phyloP scores from a whole-genome alignment of 257 asterid genomes.

The Marsdenia floribunda region DNA sequence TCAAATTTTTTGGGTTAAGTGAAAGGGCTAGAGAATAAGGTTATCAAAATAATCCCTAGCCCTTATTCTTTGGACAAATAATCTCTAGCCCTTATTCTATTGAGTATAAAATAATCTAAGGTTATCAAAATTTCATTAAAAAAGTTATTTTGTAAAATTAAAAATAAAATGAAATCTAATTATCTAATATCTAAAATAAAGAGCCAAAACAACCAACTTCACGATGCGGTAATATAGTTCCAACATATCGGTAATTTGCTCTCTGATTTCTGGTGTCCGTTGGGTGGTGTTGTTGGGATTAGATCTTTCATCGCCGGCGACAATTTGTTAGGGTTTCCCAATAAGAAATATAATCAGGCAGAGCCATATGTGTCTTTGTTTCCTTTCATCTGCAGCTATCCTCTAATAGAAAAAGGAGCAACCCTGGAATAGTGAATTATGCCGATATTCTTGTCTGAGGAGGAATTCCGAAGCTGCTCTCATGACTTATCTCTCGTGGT shows the following conservation, averaged over 20 bases:
- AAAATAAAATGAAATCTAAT: too few species aligned
- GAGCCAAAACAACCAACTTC: too few species aligned
- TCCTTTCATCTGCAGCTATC: background rate
- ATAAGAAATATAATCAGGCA: background rate
- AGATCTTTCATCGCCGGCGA: background rate
- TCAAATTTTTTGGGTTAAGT: too few species aligned
- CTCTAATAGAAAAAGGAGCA: background rate
- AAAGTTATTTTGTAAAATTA: too few species aligned
- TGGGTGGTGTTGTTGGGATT: background rate
- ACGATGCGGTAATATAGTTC: background rate
- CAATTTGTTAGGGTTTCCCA: background rate
- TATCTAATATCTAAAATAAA: too few species aligned
- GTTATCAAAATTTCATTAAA: too few species aligned
- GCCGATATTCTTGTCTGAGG: constrained; percentile 85
- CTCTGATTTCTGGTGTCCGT: background rate
- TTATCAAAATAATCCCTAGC: too few species aligned
- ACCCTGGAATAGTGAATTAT: constrained; percentile 18
- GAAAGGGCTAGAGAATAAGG: too few species aligned
- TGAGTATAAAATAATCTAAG: too few species aligned
- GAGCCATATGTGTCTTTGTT: background rate
- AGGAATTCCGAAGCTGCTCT: constrained; percentile 59
- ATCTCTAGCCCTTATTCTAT: too few species aligned
- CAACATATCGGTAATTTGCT: background rate
- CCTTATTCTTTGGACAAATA: too few species aligned
- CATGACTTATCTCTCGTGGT: constrained; percentile 52